phyloP scores from a whole-genome alignment of 208 protist genomes.

The Trypanosoma vivax region DNA sequence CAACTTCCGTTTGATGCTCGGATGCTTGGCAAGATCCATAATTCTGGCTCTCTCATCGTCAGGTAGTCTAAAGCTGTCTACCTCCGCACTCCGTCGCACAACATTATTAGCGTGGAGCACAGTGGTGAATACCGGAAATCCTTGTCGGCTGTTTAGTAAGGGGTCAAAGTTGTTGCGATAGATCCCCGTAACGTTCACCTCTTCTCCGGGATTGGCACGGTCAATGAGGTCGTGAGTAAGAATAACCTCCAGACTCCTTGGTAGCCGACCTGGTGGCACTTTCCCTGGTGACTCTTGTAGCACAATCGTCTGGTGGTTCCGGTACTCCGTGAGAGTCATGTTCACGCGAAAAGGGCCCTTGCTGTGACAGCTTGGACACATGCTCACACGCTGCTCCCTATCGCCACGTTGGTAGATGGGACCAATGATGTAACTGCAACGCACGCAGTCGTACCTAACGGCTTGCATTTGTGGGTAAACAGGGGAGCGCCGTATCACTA shows the following conservation, averaged over 20 bases:
- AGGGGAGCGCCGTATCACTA: constrained; percentile 96
- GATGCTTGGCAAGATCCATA: constrained; percentile 88
- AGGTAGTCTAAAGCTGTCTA: constrained; percentile 77
- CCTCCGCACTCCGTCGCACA: constrained; percentile 83
- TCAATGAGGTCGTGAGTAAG: constrained; percentile 98
- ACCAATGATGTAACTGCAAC: constrained; percentile 91
- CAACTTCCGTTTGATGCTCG: constrained; percentile 87
- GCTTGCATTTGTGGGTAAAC: constrained; percentile 98
- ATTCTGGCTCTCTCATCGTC: constrained; percentile 83
- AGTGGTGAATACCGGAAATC: constrained; percentile 99
- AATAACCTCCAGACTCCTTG: constrained; percentile 97
- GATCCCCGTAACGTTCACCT: constrained; percentile 97
- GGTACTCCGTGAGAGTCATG: constrained; percentile 96
- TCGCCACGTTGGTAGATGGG: constrained; percentile 88
- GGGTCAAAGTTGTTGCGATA: constrained; percentile 98
- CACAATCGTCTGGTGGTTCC: constrained; percentile 98
- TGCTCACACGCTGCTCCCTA: constrained; percentile 78
- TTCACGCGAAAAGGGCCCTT: constrained; percentile 96
- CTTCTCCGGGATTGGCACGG: constrained; percentile 95
- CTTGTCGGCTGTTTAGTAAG: constrained; percentile 95
- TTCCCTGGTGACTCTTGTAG: constrained; percentile 98
- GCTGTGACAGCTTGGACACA: constrained; percentile 90
- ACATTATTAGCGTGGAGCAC: constrained; percentile 98
- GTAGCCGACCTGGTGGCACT: constrained; percentile 97
- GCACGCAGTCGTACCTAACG: constrained; percentile 96